Evolutionary conservation across 768 basidiomycete genomes (phyloP).

Genomic region (Trametopsis cervina): DNA sequence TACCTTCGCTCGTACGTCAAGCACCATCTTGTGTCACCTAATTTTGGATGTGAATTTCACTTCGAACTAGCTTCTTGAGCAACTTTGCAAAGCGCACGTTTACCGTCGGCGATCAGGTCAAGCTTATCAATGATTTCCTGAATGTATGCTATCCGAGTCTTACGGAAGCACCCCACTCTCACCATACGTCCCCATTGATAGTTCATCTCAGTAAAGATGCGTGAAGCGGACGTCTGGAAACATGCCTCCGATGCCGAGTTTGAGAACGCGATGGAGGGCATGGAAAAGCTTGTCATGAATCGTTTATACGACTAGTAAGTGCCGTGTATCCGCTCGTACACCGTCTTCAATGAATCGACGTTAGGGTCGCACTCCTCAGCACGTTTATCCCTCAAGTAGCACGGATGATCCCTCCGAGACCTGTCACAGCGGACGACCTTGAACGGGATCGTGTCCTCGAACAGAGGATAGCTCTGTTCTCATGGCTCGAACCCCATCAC

Average conservation of each 20-base stretch:
- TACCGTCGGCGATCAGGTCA: slow-evolving; percentile 89
- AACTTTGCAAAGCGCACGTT: slow-evolving; percentile 92
- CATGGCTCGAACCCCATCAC: slow-evolving; percentile 85
- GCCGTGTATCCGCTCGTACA: not conserved
- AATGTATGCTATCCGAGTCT: slow-evolving; percentile 47
- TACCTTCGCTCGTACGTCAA: slow-evolving; percentile 86
- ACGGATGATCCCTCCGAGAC: slow-evolving; percentile 56
- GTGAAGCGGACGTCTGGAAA: slow-evolving; percentile 77
- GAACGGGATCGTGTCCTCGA: slow-evolving; percentile 88
- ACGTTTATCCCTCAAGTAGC: slow-evolving; percentile 88
- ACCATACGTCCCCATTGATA: slow-evolving; percentile 23
- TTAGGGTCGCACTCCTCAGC: slow-evolving; percentile 33
- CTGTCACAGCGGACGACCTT: slow-evolving; percentile 90
- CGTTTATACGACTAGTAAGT: slow-evolving; percentile 90
- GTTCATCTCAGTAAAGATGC: slow-evolving; percentile 91
- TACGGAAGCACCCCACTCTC: not conserved
- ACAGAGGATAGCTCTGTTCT: slow-evolving; percentile 86
- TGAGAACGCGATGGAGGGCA: slow-evolving; percentile 95
- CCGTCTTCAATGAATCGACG: slow-evolving; percentile 1
- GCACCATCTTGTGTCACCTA: slow-evolving; percentile 1
- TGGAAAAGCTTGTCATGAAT: slow-evolving; percentile 99
- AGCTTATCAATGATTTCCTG: slow-evolving; percentile 92
- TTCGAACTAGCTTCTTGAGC: slow-evolving; percentile 69
- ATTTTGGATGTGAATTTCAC: not conserved
- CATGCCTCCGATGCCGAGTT: slow-evolving; percentile 76